Evolutionary conservation across 371 early-diverging fungal species (phyloP), one percentile per base, ranked within the genome.

Genomic region (Batkoa obscura): DNA sequence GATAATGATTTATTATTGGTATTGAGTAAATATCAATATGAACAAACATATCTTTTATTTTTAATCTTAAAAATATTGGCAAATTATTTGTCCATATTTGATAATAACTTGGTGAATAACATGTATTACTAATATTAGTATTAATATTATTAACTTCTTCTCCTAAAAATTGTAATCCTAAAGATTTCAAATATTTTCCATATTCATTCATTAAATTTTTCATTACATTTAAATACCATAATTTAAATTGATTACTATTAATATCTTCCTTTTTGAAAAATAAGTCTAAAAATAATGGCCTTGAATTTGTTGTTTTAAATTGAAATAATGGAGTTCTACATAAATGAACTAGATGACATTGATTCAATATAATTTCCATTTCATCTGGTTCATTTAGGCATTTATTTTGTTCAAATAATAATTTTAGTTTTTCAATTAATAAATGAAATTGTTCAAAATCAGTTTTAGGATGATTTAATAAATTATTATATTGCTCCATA

Each of bases 401-500:
- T n/a, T 17, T 17, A n/a, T 4, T 8, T 5, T 47, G 23, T 8
- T 30, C 31, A 13, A 47, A 47, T 17, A 30, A 31, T n/a, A 8
- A 12, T 4, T 8, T 6, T n/a, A 31, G 23, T 30, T 47, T n/a
- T 6, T 17, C n/a, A 4, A 13, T n/a, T 5, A 31, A 13, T n/a
- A 5, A 8, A n/a, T 47, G 47, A 31, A 31, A n/a, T 5, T n/a
- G 5, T 31, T 47, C 47, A 6, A 47, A 31, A n/a, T 47, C 47
- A 13, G n/a, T n/a, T 4, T n/a, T n/a, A 31, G 47, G 31, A 13
- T 47, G 31, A 31, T 8, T 47, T 31, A 47, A 31, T 30, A 47
- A 31, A n/a, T 47, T 47, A 47, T 31, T n/a, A 13, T 47, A 47
- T 39, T 53, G 53, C 13, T 53, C 53, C 4, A 53, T 34, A 35